Percentiles rank a stretch among this genome's conserved stretches.
Evolutionary conservation across 2,329 filamentous ascomycete genomes (phyloP).

Genomic region (Colletotrichum navitas): DNA sequence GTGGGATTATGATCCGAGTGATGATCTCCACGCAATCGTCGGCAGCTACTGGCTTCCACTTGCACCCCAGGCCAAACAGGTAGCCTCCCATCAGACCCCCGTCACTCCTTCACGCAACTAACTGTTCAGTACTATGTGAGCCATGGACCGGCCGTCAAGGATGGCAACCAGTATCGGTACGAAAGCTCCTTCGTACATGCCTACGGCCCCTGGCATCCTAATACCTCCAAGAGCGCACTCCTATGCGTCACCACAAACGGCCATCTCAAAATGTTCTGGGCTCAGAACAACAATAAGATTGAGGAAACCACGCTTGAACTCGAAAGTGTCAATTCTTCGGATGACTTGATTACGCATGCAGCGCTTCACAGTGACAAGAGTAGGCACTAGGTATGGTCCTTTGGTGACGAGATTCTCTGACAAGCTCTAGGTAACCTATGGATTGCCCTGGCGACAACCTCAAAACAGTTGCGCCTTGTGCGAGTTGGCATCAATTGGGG

Average conservation of each 20-base stretch:
- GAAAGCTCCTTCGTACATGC: conserved; percentile 74
- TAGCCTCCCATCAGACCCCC: conserved; percentile 45
- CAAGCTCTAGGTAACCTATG: conserved; percentile 41
- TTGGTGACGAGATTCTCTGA: conserved; percentile 23
- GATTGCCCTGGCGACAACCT: conserved; percentile 73
- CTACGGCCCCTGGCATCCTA: conserved; percentile 80
- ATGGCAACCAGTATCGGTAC: conserved; percentile 75
- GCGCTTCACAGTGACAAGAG: conserved; percentile 81
- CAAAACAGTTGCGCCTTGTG: conserved; percentile 80
- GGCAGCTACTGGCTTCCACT: conserved; percentile 89
- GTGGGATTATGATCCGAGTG: conserved; percentile 75
- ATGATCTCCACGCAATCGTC: conserved; percentile 82
- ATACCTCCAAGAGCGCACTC: conserved; percentile 77
- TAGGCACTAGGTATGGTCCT: conserved; percentile 52
- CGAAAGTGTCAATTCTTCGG: conserved; percentile 77
- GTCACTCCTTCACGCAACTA: conserved; percentile 12
- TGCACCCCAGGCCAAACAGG: conserved; percentile 60
- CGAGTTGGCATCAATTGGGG: conserved; percentile 83
- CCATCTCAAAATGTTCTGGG: conserved; percentile 80
- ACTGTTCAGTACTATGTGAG: conserved; percentile 56
- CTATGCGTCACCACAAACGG: conserved; percentile 83
- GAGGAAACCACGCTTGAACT: conserved; percentile 80
- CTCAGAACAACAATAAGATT: conserved; percentile 79
- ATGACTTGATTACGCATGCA: conserved; percentile 85
- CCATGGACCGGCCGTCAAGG: conserved; percentile 74